Base-by-base conservation (phyloP, 129 eudicot genomes). In the Arctium lappa region DNA sequence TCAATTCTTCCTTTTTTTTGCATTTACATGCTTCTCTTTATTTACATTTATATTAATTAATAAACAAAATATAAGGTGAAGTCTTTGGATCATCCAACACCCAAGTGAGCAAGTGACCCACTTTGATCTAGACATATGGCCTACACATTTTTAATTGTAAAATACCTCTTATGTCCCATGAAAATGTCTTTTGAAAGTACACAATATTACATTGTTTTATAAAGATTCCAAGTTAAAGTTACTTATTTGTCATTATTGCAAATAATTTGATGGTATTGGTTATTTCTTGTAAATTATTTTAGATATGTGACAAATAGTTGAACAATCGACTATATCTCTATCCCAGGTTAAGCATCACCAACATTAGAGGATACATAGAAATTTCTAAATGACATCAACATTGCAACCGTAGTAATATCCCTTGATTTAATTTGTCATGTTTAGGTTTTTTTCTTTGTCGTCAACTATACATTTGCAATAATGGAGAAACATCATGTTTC, bases 401-500 rank as follows among this genome's bases (percentile, higher is more conserved):
- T 3, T 56, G 65, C 65, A 56, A 4, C 27, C 27, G 8, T 56
- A 5, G 27, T 56, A 56, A 60, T 16, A 60, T 4, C 68, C 18
- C 29, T 16, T 66, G 32, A 18, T 27, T 27, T 66, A 29, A 10
- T 63, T 78, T 65, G 62, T 65, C 39, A 34, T 78, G 62, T 22
- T 78, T 39, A 78, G 30, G 74, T 38, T 78, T 53, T 38, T 29
- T 63, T 18, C 36, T 37, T 40, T 68, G 82, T 39, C 16, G n/a
- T 63, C 44, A 79, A 44, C 10, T 7, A 7, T 66, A 1, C 37
- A 69, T 3, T 69, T 79, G 66, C 40, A 68, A 12, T 68, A 15
- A 30, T 69, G 73, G 32, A 16, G 48, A 77, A 77, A 8, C 69
- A 62, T 78, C 36, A 78, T 18, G 73, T 72, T 34, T 62, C 81